phyloP scores from a whole-genome alignment of 179 eudicot genomes.

The Patellifolia procumbens region DNA sequence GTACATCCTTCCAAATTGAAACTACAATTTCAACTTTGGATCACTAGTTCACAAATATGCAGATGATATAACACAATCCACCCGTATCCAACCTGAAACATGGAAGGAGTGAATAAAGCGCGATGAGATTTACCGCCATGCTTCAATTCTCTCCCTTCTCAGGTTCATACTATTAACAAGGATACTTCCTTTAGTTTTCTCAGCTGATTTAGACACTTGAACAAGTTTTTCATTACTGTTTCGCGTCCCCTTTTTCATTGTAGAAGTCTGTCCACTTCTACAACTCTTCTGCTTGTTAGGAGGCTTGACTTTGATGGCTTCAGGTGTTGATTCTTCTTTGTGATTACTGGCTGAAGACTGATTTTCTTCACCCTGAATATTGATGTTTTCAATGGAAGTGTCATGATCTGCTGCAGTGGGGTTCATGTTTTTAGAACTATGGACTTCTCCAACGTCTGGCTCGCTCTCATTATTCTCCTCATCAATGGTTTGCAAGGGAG shows the following conservation, averaged over 20 bases:
- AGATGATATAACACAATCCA: not conserved
- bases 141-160: slow-evolving; percentile 64
- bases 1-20: slow-evolving; percentile 22
- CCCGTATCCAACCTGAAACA: not conserved
- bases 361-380: slow-evolving; percentile 8
- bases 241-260: slow-evolving; percentile 17
- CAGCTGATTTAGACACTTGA: slow-evolving; percentile 23
- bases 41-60: slow-evolving; percentile 2
- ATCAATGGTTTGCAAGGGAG: slow-evolving; percentile 39
- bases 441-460: slow-evolving; percentile 32
- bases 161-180: slow-evolving; percentile 53
- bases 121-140: slow-evolving; percentile 64
- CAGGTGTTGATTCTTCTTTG: slow-evolving; percentile 16
- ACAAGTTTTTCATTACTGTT: slow-evolving; percentile 17
- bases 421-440: slow-evolving; percentile 8
- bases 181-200: slow-evolving; percentile 47
- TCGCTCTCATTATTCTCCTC: slow-evolving; percentile 40
- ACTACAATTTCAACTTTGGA: slow-evolving; percentile 20
- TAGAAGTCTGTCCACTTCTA: slow-evolving; percentile 21
- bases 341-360: slow-evolving; percentile 5
- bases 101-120: not conserved
- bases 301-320: slow-evolving; percentile 14
- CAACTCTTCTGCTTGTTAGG: slow-evolving; percentile 14
- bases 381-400: slow-evolving; percentile 19
- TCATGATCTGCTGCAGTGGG: slow-evolving; percentile 2